Evolutionary conservation across 495 filamentous ascomycete species (phyloP).

Genomic region (Entonaema liquescens): DNA sequence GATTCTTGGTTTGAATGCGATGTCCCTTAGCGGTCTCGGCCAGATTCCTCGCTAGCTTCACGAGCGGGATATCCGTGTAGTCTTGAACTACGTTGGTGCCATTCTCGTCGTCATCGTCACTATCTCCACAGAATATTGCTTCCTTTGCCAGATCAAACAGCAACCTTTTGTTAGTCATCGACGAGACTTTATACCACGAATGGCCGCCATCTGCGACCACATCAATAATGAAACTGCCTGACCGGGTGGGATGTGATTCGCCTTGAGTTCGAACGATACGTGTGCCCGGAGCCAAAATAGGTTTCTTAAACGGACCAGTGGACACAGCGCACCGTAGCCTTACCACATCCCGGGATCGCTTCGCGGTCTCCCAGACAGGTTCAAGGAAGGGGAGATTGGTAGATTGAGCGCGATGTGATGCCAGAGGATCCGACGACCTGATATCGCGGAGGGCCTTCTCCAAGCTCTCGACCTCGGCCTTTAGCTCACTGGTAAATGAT

Average conservation of each 20-base stretch:
- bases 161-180: constrained; percentile 43
- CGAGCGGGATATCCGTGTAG: constrained; percentile 38
- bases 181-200: constrained; percentile 46
- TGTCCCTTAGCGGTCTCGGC: constrained; percentile 40
- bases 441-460: constrained; percentile 20
- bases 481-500: constrained; percentile 37
- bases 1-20: constrained; percentile 40
- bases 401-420: constrained; percentile 35
- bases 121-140: constrained; percentile 43
- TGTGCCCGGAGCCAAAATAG: constrained; percentile 41
- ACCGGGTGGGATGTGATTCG: constrained; percentile 37
- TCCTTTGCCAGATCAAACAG: constrained; percentile 46
- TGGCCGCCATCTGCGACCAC: constrained; percentile 43
- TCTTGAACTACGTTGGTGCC: neutral
- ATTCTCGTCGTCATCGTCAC: constrained; percentile 31
- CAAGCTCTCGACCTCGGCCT: constrained; percentile 35
- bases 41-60: constrained; percentile 41
- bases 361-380: constrained; percentile 44
- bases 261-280: constrained; percentile 45
- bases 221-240: constrained; percentile 42
- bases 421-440: constrained; percentile 25
- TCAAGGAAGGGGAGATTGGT: constrained; percentile 42
- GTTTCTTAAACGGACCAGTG: constrained; percentile 41
- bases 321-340: constrained; percentile 42
- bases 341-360: constrained; percentile 40